Evolutionary conservation across 768 basidiomycete genomes (phyloP), one percentile per base, ranked within the genome.

Genomic region (Baorangia bicolor): DNA sequence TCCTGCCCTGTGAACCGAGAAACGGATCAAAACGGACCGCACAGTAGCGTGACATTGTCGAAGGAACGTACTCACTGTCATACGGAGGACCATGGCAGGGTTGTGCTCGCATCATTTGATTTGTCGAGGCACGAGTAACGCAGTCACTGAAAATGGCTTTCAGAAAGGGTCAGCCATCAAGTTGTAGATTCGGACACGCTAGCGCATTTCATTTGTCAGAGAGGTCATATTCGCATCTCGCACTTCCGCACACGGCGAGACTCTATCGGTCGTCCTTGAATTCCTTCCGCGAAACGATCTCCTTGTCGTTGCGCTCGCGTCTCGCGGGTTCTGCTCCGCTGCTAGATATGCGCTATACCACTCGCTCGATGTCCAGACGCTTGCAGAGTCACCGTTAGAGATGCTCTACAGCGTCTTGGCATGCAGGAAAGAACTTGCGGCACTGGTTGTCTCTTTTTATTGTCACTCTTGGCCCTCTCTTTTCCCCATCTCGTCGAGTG

Each of bases 391-490:
- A 5, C 52, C 52, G 16, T 18, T 61, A 25, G 51, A 58, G 48
- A 63, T 16, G 28, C 63, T 71, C 7, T 67, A 61, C 23, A 8
- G 10, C 11, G 41, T 65, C 31, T 59, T 71, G 40, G 64, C 69
- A 12, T 47, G 33, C 53, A 58, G 33, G 28, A 33, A 21, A 1
- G 58, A 59, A 9, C 71, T 71, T 21, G 69, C 69, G 4, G 53
- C 57, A 16, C 54, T 62, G 38, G 67, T 72, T 21, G 49, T 51
- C 46, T 59, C 67, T 9, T 59, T 71, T 25, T 40, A 47, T 6
- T 72, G 67, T 49, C 61, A 54, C 31, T 55, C 61, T 20, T 68
- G 66, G 66, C 61, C 62, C 57, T 70, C 27, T 60, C 67, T 13
- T 67, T 72, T 25, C 69, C 71, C 14, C 59, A 61, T 16, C 60